Percentiles rank a stretch among this genome's conserved stretches.
phyloP scores from a whole-genome alignment of 2,329 filamentous ascomycete genomes.

The Macrophomina phaseolina region DNA sequence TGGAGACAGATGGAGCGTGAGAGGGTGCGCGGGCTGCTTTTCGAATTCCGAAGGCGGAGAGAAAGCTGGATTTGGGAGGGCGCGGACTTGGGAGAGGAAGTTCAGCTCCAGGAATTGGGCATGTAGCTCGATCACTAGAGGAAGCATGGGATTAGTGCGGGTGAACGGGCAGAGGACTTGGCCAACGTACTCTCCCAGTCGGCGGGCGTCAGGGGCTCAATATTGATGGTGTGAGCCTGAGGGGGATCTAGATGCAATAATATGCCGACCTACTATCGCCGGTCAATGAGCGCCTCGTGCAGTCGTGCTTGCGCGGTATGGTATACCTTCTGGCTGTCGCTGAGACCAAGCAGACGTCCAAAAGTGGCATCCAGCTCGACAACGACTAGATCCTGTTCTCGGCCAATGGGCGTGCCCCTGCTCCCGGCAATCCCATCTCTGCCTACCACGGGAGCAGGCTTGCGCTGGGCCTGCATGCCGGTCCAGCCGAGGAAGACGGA shows the following conservation, averaged over 20 bases:
- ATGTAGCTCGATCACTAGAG: slow-evolving; percentile 84
- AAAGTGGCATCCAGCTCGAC: slow-evolving; percentile 90
- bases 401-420: slow-evolving; percentile 60
- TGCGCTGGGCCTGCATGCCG: slow-evolving; percentile 93
- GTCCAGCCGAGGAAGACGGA: slow-evolving; percentile 95
- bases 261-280: slow-evolving; percentile 57
- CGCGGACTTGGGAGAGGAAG: slow-evolving; percentile 88
- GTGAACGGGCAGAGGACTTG: neutral
- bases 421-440: slow-evolving; percentile 72
- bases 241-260: slow-evolving; percentile 87
- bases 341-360: slow-evolving; percentile 75
- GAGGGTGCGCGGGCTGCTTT: slow-evolving; percentile 69
- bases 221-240: slow-evolving; percentile 90
- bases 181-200: slow-evolving; percentile 84
- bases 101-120: slow-evolving; percentile 95
- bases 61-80: slow-evolving; percentile 83
- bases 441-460: slow-evolving; percentile 72
- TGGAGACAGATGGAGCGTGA: slow-evolving; percentile 91
- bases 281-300: slow-evolving; percentile 21
- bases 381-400: slow-evolving; percentile 76
- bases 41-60: slow-evolving; percentile 54
- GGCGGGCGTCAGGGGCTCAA: slow-evolving; percentile 91
- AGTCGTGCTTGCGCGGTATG: neutral
- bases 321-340: slow-evolving; percentile 77
- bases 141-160: neutral